Percentiles rank a stretch among this genome's conserved stretches.
Evolutionary conservation across 2,329 filamentous ascomycete genomes (phyloP).

Genomic region (Hypomyces rosellus): DNA sequence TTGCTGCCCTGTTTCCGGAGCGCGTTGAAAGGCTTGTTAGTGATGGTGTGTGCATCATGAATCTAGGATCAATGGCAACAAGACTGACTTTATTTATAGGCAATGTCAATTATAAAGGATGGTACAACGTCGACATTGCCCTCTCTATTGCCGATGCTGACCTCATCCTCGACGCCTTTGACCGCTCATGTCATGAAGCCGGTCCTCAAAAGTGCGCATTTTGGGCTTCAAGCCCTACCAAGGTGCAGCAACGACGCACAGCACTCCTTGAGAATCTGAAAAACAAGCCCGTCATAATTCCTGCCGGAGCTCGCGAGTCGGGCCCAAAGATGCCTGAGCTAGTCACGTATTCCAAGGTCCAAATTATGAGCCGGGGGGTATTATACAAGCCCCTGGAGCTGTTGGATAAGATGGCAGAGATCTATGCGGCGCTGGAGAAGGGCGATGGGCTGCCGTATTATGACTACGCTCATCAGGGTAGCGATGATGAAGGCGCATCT

Average conservation of each 20-base stretch:
- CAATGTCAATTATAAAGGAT: conserved; percentile 50
- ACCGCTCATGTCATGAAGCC: conserved; percentile 45
- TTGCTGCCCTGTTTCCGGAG: conserved; percentile 47
- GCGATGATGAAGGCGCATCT: not conserved
- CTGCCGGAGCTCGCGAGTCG: conserved; percentile 17
- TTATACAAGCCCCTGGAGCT: conserved; percentile 39
- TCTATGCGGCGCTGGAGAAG: conserved; percentile 36
- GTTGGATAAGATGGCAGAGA: conserved; percentile 36
- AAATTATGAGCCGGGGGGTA: conserved; percentile 34
- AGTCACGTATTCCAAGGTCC: conserved; percentile 44
- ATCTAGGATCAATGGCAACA: not conserved
- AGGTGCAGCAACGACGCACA: conserved; percentile 34
- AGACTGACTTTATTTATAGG: conserved; percentile 18
- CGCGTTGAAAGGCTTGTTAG: conserved; percentile 44
- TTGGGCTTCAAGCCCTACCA: conserved; percentile 27
- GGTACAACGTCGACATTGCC: conserved; percentile 38
- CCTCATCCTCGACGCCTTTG: conserved; percentile 46
- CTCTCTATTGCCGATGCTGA: conserved; percentile 50
- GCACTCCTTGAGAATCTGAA: conserved; percentile 36
- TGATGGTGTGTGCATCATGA: conserved; percentile 33
- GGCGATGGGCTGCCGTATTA: conserved; percentile 41
- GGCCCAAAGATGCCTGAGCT: conserved; percentile 39
- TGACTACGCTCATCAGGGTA: conserved; percentile 9
- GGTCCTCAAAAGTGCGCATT: conserved; percentile 43
- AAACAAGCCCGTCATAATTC: conserved; percentile 37